Conservation (phyloP, 208 protist species). For the Trypanosomatidae sp. region DNA sequence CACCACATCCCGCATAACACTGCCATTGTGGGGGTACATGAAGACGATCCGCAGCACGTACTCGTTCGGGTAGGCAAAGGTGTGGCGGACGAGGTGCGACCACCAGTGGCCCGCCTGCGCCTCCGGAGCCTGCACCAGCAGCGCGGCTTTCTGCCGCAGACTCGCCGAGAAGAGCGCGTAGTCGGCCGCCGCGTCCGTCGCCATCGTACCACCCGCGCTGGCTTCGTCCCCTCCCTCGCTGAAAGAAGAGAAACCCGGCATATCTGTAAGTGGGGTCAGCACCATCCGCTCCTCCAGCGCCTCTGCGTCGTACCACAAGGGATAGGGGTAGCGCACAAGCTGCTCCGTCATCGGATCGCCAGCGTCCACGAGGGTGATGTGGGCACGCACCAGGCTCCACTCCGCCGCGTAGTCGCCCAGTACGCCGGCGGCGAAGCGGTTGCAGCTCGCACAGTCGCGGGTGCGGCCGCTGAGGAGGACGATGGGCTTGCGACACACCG, state of each 20-base stretch:
- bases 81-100: conserved; percentile 15
- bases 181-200: too few species aligned
- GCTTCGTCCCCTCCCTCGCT: too few species aligned
- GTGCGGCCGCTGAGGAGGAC: conserved; percentile 33
- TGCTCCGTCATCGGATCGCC: conserved; percentile 33
- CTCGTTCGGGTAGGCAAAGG: conserved; percentile 47
- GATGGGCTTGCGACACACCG: conserved; percentile 32
- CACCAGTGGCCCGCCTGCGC: conserved; percentile 18
- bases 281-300: conserved; percentile 4
- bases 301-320: conserved; percentile 14
- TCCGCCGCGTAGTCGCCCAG: conserved; percentile 33
- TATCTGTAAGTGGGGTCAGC: not conserved
- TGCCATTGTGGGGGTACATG: conserved; percentile 78
- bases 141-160: conserved; percentile 12
- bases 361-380: conserved; percentile 54
- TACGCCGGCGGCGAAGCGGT: conserved; percentile 9
- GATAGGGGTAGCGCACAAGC: conserved; percentile 20
- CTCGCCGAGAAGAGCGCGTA: conserved; percentile 17
- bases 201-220: too few species aligned
- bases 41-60: conserved; percentile 68
- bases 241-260: not conserved
- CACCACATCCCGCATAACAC: conserved; percentile 57
- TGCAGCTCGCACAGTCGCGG: conserved; percentile 21
- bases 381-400: conserved; percentile 43
- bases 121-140: conserved; percentile 5